These are phyloP conservation scores for Auricularia heimuer DNA, from an alignment of 768 basidiomycete genomes.

Conservation along the genomic window DNA sequence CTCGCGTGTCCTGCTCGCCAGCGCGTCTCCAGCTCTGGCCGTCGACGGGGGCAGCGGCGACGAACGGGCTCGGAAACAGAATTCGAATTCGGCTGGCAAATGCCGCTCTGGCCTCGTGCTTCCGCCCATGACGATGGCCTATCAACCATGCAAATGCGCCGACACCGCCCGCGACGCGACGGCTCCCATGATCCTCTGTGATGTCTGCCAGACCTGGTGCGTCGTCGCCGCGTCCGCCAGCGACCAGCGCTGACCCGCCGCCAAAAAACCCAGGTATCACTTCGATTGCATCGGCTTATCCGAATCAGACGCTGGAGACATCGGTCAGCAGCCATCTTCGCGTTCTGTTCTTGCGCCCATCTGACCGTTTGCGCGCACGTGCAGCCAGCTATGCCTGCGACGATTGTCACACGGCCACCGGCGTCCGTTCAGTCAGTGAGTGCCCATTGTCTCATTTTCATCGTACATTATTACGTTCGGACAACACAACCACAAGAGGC, in stretches of 20 bases:
- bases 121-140: background rate
- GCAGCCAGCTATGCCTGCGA: constrained; percentile 53
- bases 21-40: background rate
- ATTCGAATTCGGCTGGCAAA: background rate
- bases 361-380: background rate
- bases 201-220: constrained; percentile 63
- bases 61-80: background rate
- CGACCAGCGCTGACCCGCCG: constrained; percentile 1
- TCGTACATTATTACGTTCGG: too few relatives aligned
- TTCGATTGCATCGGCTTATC: constrained; percentile 63
- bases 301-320: constrained; percentile 60
- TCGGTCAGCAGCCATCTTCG: constrained; percentile 41
- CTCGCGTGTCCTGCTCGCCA: background rate
- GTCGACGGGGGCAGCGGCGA: background rate
- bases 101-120: background rate
- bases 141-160: background rate
- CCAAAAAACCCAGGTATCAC: constrained; percentile 54
- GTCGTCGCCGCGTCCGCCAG: constrained; percentile 13
- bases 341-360: constrained; percentile 6
- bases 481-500: too few relatives aligned
- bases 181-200: constrained; percentile 71
- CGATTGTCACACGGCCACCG: constrained; percentile 49
- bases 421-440: constrained; percentile 69
- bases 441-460: constrained; percentile 19
- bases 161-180: constrained; percentile 44